Conservation (phyloP, 2,329 filamentous ascomycete species). For the Colletotrichum navitas region DNA sequence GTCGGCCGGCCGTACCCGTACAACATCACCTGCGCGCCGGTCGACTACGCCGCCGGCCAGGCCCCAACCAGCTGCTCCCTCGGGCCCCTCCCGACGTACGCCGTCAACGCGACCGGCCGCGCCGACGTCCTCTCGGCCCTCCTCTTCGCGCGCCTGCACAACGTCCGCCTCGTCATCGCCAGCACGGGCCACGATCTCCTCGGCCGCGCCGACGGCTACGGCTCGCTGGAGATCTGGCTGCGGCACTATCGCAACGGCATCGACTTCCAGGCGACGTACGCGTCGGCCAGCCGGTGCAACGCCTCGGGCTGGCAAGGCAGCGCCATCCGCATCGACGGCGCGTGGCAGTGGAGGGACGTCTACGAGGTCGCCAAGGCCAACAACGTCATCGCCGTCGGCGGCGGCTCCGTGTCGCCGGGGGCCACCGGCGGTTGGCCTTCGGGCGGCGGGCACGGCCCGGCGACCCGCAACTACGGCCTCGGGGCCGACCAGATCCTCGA, state of each 20-base stretch:
- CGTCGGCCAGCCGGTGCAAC: constrained; percentile 44
- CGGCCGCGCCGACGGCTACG: constrained; percentile 51
- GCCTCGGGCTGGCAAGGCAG: constrained; percentile 49
- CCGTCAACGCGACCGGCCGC: constrained; percentile 44
- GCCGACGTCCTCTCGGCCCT: constrained; percentile 42
- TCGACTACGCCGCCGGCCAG: constrained; percentile 43
- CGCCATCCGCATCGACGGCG: constrained; percentile 53
- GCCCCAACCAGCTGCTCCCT: constrained; percentile 41
- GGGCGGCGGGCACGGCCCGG: constrained; percentile 57
- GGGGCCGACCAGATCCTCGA: constrained; percentile 60
- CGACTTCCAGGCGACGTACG: constrained; percentile 46
- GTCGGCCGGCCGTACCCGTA: constrained; percentile 46
- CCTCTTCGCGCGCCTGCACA: constrained; percentile 42
- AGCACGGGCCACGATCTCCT: constrained; percentile 60
- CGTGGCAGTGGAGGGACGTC: constrained; percentile 51
- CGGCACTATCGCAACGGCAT: constrained; percentile 51
- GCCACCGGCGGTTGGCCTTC: constrained; percentile 54
- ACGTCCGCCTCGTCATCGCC: constrained; percentile 56
- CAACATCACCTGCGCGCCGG: constrained; percentile 48
- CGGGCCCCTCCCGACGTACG: constrained; percentile 45
- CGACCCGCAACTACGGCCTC: constrained; percentile 55
- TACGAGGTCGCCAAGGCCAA: constrained; percentile 48
- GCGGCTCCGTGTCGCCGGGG: constrained; percentile 47
- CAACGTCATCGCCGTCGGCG: constrained; percentile 52
- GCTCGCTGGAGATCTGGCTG: constrained; percentile 51